Evolutionary conservation across 1,139 yeast genomes (phyloP).

Genomic region (Yamadazyma atlantica): DNA sequence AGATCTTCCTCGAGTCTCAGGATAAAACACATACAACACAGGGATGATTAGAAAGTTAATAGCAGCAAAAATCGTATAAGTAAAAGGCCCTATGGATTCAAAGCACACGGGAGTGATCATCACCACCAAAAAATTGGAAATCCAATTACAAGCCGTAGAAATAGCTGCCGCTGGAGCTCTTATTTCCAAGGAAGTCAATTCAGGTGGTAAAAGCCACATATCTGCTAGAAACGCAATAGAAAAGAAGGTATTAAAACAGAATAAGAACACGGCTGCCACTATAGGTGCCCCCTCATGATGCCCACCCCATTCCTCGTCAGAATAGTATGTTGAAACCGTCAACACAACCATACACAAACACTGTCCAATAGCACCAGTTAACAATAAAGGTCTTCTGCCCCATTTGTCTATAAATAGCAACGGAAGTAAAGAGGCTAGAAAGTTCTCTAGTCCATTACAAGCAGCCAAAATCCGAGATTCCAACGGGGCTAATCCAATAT

Average conservation of each 20-base stretch:
- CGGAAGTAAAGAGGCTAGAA: conserved; percentile 42
- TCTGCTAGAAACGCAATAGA: conserved; percentile 28
- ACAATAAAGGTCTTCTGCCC: conserved; percentile 51
- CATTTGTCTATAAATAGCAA: conserved; percentile 45
- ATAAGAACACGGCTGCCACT: conserved; percentile 30
- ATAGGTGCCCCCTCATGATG: neutral
- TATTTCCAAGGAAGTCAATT: conserved; percentile 26
- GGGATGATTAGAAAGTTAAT: conserved; percentile 40
- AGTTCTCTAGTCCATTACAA: conserved; percentile 30
- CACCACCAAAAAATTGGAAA: conserved; percentile 40
- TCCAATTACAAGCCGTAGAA: conserved; percentile 35
- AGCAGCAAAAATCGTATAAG: conserved; percentile 30
- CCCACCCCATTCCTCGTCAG: conserved; percentile 1
- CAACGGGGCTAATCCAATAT: conserved; percentile 36
- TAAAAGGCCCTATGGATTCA: conserved; percentile 26
- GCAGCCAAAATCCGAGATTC: conserved; percentile 33
- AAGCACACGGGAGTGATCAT: conserved; percentile 35
- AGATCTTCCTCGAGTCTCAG: conserved; percentile 60
- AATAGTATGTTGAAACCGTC: conserved; percentile 13
- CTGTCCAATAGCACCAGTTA: conserved; percentile 53
- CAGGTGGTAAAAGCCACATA: conserved; percentile 41
- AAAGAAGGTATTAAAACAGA: conserved; percentile 30
- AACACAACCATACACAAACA: conserved; percentile 25
- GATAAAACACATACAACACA: conserved; percentile 53
- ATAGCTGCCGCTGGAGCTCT: conserved; percentile 32